These are phyloP conservation scores for Pontederia crassipes DNA, from an alignment of 176 grass and related monocot genomes.

Conservation along the genomic window DNA sequence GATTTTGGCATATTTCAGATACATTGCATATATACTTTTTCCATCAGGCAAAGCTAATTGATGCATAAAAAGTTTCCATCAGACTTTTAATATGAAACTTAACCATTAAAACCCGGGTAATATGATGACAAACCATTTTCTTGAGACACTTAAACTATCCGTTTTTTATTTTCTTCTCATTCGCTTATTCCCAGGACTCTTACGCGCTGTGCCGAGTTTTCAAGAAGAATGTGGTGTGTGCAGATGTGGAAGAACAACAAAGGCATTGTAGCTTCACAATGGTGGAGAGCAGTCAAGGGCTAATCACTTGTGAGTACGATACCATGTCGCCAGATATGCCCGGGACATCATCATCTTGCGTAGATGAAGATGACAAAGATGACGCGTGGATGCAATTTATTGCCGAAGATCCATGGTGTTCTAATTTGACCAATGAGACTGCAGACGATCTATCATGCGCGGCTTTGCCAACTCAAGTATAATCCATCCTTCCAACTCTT, in stretches of 20 bases:
- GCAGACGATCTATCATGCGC: slow-evolving; percentile 8
- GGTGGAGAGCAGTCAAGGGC: slow-evolving; percentile 41
- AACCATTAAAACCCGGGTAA: too few relatives aligned
- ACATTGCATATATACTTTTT: neutral
- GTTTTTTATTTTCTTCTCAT: neutral
- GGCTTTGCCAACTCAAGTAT: neutral
- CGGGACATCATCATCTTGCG: slow-evolving; percentile 41
- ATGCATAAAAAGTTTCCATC: too few relatives aligned
- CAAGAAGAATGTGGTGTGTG: slow-evolving; percentile 67
- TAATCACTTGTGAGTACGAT: slow-evolving; percentile 6
- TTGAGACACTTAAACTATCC: neutral
- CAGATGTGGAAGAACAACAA: slow-evolving; percentile 48
- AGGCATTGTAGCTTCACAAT: slow-evolving; percentile 51
- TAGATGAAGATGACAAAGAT: slow-evolving; percentile 74
- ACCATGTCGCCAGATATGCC: slow-evolving; percentile 19
- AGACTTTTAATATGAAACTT: too few relatives aligned
- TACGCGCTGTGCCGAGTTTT: slow-evolving; percentile 95
- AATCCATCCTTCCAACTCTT: too few relatives aligned
- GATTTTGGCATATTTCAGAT: too few relatives aligned
- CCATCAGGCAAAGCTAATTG: neutral
- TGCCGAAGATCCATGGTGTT: slow-evolving; percentile 63
- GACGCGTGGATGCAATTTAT: slow-evolving; percentile 99
- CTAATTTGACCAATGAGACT: slow-evolving; percentile 31
- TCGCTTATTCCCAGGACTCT: slow-evolving; percentile 32
- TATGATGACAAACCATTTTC: neutral